phyloP scores from a whole-genome alignment of 1,139 yeast genomes.

The Lodderomyces elongisporus region DNA sequence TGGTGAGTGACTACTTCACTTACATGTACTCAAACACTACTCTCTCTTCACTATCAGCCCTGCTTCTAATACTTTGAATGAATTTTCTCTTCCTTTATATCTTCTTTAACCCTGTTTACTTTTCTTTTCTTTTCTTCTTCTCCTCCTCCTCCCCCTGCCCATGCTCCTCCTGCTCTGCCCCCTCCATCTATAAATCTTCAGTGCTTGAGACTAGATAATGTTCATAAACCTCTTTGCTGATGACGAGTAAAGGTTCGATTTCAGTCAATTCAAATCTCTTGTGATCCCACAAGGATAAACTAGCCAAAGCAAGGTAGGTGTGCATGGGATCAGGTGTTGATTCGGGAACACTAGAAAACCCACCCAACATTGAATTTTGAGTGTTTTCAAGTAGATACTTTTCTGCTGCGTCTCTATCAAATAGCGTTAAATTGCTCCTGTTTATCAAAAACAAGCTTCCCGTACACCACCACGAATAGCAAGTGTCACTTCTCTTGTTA shows the following conservation, averaged over 20 bases:
- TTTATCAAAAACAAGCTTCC: slow-evolving; percentile 51
- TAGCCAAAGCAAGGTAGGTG: slow-evolving; percentile 56
- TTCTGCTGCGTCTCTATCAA: slow-evolving; percentile 34
- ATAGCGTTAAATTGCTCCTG: slow-evolving; percentile 19
- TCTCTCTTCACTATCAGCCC: too few relatives aligned
- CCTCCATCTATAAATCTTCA: too few relatives aligned
- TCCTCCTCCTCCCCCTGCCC: too few relatives aligned
- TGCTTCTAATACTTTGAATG: too few relatives aligned
- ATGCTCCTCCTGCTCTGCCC: too few relatives aligned
- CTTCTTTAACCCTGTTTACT: too few relatives aligned
- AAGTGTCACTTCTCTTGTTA: slow-evolving; percentile 82
- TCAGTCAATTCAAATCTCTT: slow-evolving; percentile 16
- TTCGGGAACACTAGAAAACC: slow-evolving; percentile 67
- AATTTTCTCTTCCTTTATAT: too few relatives aligned
- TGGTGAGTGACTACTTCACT: too few relatives aligned
- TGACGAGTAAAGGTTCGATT: slow-evolving; percentile 24
- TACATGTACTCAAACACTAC: too few relatives aligned
- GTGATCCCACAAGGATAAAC: slow-evolving; percentile 42
- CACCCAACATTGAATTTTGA: slow-evolving; percentile 68
- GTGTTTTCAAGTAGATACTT: slow-evolving; percentile 53
- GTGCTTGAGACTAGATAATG: background rate
- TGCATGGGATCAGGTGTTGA: slow-evolving; percentile 69
- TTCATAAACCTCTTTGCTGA: slow-evolving; percentile 2
- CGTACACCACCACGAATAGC: slow-evolving; percentile 87
- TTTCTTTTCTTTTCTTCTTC: too few relatives aligned